Evolutionary conservation across 2,329 filamentous ascomycete species (phyloP), one percentile per base, ranked within the genome.

Genomic region (Hymenoscyphus scutula): DNA sequence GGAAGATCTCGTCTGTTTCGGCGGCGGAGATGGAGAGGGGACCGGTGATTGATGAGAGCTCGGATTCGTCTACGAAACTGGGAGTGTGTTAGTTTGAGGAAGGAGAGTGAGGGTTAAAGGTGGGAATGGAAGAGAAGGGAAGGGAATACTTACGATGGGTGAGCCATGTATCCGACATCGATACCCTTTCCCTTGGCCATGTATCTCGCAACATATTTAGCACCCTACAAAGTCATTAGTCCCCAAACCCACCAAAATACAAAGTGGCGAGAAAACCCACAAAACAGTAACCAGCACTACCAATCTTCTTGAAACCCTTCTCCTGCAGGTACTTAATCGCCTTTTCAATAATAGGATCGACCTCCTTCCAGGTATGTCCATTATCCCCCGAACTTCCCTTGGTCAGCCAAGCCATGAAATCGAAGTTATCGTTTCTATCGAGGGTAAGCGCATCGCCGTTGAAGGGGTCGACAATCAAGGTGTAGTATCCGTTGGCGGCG

Each of bases 121-220:
- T n/a, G n/a, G n/a, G 5, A 53, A 5, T 25, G 4, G 17, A 27
- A 15, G 23, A 10, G 8, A 23, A 19, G 6, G 6, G 3, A 7
- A n/a, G 25, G 48, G 54, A 37, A 62, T 10, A 65, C 70, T 30
- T 59, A 73, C 29, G 86, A 90, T 0, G 91, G 91, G 76, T 95
- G 91, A 1, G 90, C 91, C 19, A 85, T 77, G 76, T 82, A 95
- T 45, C 89, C 91, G 59, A 84, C 89, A 60, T 90, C 81, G 67
- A 94, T 81, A 65, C 78, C 75, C 65, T 85, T 85, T 37, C 77
- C 81, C 62, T 82, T 80, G 3, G 68, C 54, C 71, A 87, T 82
- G 79, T 88, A 89, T 51, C 92, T 86, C 59, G 82, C 81, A 37
- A 91, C 84, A 74, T 90, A 92, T 84, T 90, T 90, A 61, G 82